phyloP scores from a whole-genome alignment of 2,329 filamentous ascomycete genomes.

The Colletotrichum filicis region DNA sequence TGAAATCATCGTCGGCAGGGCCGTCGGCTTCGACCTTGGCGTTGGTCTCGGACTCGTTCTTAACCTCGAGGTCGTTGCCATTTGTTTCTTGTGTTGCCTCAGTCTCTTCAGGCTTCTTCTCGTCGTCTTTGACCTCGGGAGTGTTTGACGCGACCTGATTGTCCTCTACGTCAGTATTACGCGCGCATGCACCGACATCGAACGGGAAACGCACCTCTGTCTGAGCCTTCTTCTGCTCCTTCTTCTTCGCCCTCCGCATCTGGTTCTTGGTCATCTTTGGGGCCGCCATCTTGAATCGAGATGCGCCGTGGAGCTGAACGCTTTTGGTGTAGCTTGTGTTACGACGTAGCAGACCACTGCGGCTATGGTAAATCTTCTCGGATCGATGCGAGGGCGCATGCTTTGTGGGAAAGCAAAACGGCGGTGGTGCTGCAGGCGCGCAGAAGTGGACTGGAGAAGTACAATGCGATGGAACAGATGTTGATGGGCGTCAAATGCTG shows the following conservation, averaged over 20 bases:
- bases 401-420: slow-evolving; percentile 24
- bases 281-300: slow-evolving; percentile 64
- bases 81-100: slow-evolving; percentile 40
- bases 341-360: slow-evolving; percentile 49
- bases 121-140: slow-evolving; percentile 36
- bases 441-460: neutral
- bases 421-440: neutral
- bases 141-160: slow-evolving; percentile 31
- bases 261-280: slow-evolving; percentile 93
- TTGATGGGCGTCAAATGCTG: neutral
- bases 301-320: slow-evolving; percentile 29
- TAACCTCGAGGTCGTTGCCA: slow-evolving; percentile 53
- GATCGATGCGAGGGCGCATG: slow-evolving; percentile 42
- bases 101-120: slow-evolving; percentile 42
- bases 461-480: slow-evolving; percentile 3
- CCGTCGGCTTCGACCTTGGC: slow-evolving; percentile 56
- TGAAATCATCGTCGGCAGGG: slow-evolving; percentile 70
- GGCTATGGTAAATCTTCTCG: slow-evolving; percentile 49
- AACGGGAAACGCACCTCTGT: slow-evolving; percentile 57
- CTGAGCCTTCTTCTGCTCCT: slow-evolving; percentile 82
- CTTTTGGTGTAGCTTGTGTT: slow-evolving; percentile 41
- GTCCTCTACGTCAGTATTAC: slow-evolving; percentile 4
- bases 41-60: slow-evolving; percentile 49
- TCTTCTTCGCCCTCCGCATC: slow-evolving; percentile 92
- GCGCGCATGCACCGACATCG: no score